Percentiles rank a stretch among this genome's conserved stretches.
Evolutionary conservation across 768 basidiomycete species (phyloP).

Genomic region (Leccinum sublutescens): DNA sequence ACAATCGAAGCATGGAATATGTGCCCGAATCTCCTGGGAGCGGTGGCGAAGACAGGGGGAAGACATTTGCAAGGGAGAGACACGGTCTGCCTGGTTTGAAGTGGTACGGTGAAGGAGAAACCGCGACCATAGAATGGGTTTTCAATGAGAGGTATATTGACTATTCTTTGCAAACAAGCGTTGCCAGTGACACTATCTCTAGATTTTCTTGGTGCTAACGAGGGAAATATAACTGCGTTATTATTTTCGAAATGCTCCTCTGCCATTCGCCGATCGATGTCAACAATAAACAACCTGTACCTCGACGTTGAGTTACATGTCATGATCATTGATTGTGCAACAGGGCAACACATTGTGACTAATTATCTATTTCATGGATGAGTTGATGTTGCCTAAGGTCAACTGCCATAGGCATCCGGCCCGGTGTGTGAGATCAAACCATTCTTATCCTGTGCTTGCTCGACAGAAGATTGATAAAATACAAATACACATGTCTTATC

Average conservation of each 20-base stretch:
- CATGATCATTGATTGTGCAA: too few relatives aligned
- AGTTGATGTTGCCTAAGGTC: not conserved
- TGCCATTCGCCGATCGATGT: not conserved
- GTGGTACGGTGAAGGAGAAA: constrained; percentile 44
- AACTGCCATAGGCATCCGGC: not conserved
- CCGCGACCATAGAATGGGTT: constrained; percentile 38
- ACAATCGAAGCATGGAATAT: constrained; percentile 42
- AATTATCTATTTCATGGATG: not conserved
- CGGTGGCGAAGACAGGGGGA: constrained; percentile 31
- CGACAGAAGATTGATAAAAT: not conserved
- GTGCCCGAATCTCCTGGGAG: constrained; percentile 29
- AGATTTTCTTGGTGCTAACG: constrained; percentile 5
- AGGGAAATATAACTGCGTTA: not conserved
- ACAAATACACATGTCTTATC: not conserved
- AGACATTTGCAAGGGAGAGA: constrained; percentile 31
- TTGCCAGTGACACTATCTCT: not conserved
- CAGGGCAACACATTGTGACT: not conserved
- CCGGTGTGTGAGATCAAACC: not conserved
- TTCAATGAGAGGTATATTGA: constrained; percentile 44
- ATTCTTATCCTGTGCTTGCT: not conserved
- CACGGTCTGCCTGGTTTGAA: constrained; percentile 42
- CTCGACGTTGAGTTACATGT: not conserved
- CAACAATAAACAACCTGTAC: not conserved
- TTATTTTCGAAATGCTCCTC: not conserved
- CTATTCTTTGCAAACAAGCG: not conserved